phyloP scores from a whole-genome alignment of 352 stramenopile species.

The Thraustochytrium sp. region DNA sequence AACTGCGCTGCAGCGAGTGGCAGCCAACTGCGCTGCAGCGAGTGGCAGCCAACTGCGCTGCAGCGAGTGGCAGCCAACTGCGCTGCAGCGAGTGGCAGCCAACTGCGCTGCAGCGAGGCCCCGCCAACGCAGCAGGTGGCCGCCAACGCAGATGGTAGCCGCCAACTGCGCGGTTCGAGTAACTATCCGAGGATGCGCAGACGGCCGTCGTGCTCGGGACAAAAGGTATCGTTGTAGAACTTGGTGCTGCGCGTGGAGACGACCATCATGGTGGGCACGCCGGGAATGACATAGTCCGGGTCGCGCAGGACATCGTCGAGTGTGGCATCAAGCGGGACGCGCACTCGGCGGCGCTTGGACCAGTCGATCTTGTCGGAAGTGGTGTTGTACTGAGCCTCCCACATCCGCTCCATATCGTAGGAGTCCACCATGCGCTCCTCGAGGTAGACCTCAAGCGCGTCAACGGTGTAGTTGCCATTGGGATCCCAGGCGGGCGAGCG shows the following conservation, averaged over 20 bases:
- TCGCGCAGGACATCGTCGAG: neutral
- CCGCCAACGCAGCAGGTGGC: neutral
- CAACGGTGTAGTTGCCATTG: constrained; percentile 1
- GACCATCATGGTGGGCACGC: constrained; percentile 20
- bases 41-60: no score
- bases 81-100: no score
- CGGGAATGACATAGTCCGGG: constrained; percentile 21
- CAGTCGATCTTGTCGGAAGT: constrained; percentile 23
- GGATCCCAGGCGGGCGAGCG: neutral
- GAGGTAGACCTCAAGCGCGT: constrained; percentile 33
- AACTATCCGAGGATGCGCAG: neutral
- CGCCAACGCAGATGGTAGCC: neutral
- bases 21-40: no score
- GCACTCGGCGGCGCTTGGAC: constrained; percentile 1
- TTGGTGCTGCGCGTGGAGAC: neutral
- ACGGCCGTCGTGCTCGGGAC: constrained; percentile 6
- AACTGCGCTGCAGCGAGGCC: neutral
- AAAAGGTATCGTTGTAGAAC: constrained; percentile 23
- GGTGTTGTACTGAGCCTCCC: constrained; percentile 6
- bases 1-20: no score
- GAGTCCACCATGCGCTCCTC: constrained; percentile 35
- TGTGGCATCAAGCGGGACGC: neutral
- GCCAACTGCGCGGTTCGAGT: neutral
- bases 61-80: no score
- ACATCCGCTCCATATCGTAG: constrained; percentile 29